Evolutionary conservation across 768 basidiomycete species (phyloP).

Genomic region (Boletus patriciae): DNA sequence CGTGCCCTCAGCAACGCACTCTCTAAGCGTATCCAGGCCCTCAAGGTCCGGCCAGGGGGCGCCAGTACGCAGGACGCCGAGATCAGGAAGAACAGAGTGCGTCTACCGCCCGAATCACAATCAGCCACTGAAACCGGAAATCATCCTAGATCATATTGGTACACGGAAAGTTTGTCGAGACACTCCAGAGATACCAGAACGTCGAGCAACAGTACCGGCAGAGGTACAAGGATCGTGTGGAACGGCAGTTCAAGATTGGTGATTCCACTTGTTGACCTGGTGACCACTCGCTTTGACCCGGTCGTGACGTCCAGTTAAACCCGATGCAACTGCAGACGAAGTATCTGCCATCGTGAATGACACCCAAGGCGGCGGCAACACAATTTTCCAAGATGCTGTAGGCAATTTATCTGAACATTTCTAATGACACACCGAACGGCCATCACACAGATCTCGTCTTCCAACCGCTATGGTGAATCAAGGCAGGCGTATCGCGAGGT

Average conservation of each 20-base stretch:
- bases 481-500: conserved; percentile 84
- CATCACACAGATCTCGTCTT: conserved; percentile 57
- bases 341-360: conserved; percentile 67
- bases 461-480: conserved; percentile 82
- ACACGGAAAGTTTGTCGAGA: conserved; percentile 70
- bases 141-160: conserved; percentile 52
- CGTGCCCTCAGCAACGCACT: conserved; percentile 56
- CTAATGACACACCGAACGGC: neutral
- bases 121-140: neutral
- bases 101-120: neutral
- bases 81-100: conserved; percentile 42
- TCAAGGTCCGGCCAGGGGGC: conserved; percentile 43
- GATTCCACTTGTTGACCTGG: conserved; percentile 6
- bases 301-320: conserved; percentile 58
- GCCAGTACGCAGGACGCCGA: conserved; percentile 43
- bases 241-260: conserved; percentile 80
- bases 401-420: neutral
- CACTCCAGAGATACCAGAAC: conserved; percentile 73
- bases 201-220: conserved; percentile 70
- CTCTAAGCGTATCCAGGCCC: conserved; percentile 56
- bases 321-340: conserved; percentile 81
- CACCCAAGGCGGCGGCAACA: conserved; percentile 52
- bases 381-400: conserved; percentile 81
- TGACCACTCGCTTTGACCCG: neutral
- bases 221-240: conserved; percentile 64